phyloP scores from a whole-genome alignment of 1,284 basidiomycete genomes.

The Austroboletus olivaceoglutinosus region DNA sequence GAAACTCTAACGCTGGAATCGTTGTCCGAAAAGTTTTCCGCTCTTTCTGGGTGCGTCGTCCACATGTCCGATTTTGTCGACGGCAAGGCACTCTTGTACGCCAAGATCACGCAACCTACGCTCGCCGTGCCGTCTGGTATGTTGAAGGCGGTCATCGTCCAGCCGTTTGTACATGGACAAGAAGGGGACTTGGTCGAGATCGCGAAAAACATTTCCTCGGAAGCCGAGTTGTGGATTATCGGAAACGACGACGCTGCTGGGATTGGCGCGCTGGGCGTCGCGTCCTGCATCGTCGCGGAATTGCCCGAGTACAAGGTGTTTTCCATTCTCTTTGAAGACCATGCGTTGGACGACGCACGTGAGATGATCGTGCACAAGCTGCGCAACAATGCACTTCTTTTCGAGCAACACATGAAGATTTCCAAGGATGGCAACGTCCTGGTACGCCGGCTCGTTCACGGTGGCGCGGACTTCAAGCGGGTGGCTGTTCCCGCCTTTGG shows the following conservation, averaged over 20 bases:
- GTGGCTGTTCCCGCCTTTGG: conserved; percentile 12
- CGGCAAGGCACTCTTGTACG: conserved; percentile 16
- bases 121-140: conserved; percentile 14
- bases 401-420: conserved; percentile 32
- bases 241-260: conserved; percentile 31
- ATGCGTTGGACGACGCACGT: conserved; percentile 25
- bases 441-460: conserved; percentile 26
- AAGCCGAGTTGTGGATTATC: conserved; percentile 30
- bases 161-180: too few relatives aligned
- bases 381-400: conserved; percentile 25
- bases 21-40: conserved; percentile 10
- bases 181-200: conserved; percentile 29
- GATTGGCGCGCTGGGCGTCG: conserved; percentile 31
- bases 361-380: conserved; percentile 25
- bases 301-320: conserved; percentile 29
- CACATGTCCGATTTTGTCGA: conserved; percentile 9
- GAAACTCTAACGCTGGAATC: too few relatives aligned
- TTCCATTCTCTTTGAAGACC: conserved; percentile 31
- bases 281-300: conserved; percentile 29
- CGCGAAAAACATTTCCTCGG: conserved; percentile 22
- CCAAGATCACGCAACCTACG: conserved; percentile 13
- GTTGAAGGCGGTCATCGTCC: conserved; percentile 28
- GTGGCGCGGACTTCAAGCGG: conserved; percentile 14
- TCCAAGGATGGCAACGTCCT: conserved; percentile 19
- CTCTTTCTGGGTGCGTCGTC: conserved; percentile 9